Base-by-base conservation (phyloP, 441 rosid genomes). In the Erodium texanum region DNA sequence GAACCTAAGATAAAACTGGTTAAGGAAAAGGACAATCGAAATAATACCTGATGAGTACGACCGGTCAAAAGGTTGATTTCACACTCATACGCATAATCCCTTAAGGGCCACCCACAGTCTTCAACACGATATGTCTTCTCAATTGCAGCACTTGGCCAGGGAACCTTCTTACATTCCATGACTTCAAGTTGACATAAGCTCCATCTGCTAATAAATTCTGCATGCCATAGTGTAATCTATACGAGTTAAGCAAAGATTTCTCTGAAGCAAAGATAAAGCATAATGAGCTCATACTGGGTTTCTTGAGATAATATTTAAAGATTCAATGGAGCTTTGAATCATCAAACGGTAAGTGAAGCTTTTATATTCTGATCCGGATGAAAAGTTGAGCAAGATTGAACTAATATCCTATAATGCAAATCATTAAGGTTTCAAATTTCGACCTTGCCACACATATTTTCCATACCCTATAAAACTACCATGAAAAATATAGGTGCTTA, bases 11-110 rank as follows among this genome's bases (percentile, higher is more conserved):
- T 24, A 67, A 27, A 24, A 34, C 52, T 41, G 18, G 29, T 56
- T 0, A 36, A 52, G 69, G 73, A 36, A 27, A 67, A 52, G 61
- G 59, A 24, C 41, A 66, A 58, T 11, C 11, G 43, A 64, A 67
- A 66, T n/a, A 67, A 66, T n/a, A 89, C 96, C 95, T 92, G 98
- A 80, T 88, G 96, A 66, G 98, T 92, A 23, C 82, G 85, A 23
- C 98, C 98, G 70, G 98, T 89, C 77, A 92, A 45, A 64, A 92
- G 95, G 78, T 88, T 92, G 70, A 92, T 87, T 80, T 79, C 86
- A 75, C 90, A 88, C 83, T 89, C 96, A 12, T 82, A 92, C 43
- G 96, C 93, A 73, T 64, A 72, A 74, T 89, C 85, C 72, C 74
- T 85, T 41, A 77, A 72, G 34, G 82, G 77, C 96, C 93, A 92